Evolutionary conservation across 176 grass and related monocot species (phyloP), one percentile per base, ranked within the genome.

Genomic region (Hordeum marinum): DNA sequence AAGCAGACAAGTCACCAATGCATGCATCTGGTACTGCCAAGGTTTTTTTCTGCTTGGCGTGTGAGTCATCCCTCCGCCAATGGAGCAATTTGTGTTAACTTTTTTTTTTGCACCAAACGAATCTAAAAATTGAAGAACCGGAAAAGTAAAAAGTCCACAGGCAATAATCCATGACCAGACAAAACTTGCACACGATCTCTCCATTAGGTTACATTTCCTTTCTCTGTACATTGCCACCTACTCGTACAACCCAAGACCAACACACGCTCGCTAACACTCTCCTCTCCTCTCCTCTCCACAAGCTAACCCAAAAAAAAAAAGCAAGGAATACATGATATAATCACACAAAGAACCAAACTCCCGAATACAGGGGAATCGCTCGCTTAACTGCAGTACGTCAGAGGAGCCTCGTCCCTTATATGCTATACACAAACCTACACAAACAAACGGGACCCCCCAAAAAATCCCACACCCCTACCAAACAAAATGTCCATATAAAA

Each of bases 351-450:
- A 55, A 83, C 12, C 48, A 27, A 91, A 63, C 76, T 70, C 75
- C 32, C 62, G 9, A 40, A 27, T 32, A 50, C 35, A 68, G n/a
- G 52, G 84, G 75, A 34, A 41, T 25, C 15, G 52, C 72, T 75
- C 75, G 80, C 75, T 87, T n/a, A n/a, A n/a, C n/a, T n/a, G n/a
- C n/a, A n/a, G n/a, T n/a, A n/a, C n/a, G n/a, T n/a, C n/a, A n/a
- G n/a, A n/a, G n/a, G n/a, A n/a, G n/a, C n/a, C n/a, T n/a, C n/a
- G n/a, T n/a, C n/a, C n/a, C n/a, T n/a, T 76, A 63, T 87, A 84
- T 57, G 20, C 92, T 94, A 91, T 95, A 95, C 86, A 95, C 64
- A 93, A 57, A 57, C 54, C 54, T 85, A 87, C 83, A 93, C 86
- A 91, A 82, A 91, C 78, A 79, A 95, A 90, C 87, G 35, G 81